Conservation (phyloP, 2,329 filamentous ascomycete species). For the Aspergillus quadricinctus region DNA sequence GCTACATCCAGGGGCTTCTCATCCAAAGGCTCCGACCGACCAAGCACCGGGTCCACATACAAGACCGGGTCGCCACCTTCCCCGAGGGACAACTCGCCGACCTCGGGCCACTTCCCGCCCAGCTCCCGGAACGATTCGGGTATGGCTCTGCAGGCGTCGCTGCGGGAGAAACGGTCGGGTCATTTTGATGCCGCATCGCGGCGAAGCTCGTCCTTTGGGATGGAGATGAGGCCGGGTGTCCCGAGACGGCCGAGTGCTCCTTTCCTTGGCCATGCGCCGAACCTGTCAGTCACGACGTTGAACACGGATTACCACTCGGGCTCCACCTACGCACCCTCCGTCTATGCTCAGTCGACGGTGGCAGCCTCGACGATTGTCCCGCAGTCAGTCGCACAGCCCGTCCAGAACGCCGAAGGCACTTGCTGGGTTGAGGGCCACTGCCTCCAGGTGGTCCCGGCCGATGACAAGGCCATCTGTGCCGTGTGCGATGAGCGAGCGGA, state of each 20-base stretch:
- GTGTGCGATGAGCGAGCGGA: conserved; percentile 56
- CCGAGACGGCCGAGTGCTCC: conserved; percentile 63
- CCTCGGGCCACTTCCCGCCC: conserved; percentile 73
- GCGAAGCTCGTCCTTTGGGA: conserved; percentile 86
- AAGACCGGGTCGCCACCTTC: conserved; percentile 53
- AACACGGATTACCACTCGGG: conserved; percentile 36
- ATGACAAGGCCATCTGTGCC: conserved; percentile 42
- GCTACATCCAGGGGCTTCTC: conserved; percentile 42
- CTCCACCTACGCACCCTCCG: conserved; percentile 47
- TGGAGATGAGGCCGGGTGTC: conserved; percentile 60
- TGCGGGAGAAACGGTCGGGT: conserved; percentile 90
- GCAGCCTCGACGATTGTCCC: conserved; percentile 50
- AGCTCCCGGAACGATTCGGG: conserved; percentile 90
- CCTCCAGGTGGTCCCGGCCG: conserved; percentile 41
- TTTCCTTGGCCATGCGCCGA: conserved; percentile 60
- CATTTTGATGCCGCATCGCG: conserved; percentile 81
- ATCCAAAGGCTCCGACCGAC: conserved; percentile 56
- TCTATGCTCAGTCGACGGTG: conserved; percentile 48
- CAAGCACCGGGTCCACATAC: conserved; percentile 63
- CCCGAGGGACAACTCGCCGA: conserved; percentile 62
- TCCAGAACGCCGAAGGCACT: conserved; percentile 39
- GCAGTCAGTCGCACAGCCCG: conserved; percentile 35
- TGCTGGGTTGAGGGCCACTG: conserved; percentile 48
- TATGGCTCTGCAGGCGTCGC: conserved; percentile 76
- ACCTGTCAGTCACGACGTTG: conserved; percentile 42